phyloP scores from a whole-genome alignment of 75 land plant genomes.

The Selaginella tamariscina region DNA sequence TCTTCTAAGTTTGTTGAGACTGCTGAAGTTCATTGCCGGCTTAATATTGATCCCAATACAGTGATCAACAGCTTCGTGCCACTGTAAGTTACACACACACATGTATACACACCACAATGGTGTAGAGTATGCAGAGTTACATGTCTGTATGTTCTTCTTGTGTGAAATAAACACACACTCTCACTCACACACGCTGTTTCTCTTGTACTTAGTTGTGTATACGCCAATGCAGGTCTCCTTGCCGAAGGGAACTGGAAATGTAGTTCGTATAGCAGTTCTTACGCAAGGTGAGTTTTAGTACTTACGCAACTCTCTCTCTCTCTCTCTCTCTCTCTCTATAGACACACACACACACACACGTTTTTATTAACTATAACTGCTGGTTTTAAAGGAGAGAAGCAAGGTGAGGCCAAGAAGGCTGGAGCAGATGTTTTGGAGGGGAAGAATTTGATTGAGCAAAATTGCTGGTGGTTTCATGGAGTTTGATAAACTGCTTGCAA shows the following conservation, averaged over 20 bases:
- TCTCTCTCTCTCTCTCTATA: no score
- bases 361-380: background rate
- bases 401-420: slow-evolving; percentile 80
- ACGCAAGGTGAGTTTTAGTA: slow-evolving; percentile 54
- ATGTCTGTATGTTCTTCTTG: background rate
- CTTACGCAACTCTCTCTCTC: background rate
- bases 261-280: slow-evolving; percentile 79
- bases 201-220: background rate
- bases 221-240: slow-evolving; percentile 70
- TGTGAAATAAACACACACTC: no score
- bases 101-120: no score
- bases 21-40: slow-evolving; percentile 84
- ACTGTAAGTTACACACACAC: slow-evolving; percentile 41
- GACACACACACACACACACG: background rate
- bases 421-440: slow-evolving; percentile 95
- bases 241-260: slow-evolving; percentile 97
- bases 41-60: slow-evolving; percentile 96
- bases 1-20: slow-evolving; percentile 76
- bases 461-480: slow-evolving; percentile 92
- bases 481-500: slow-evolving; percentile 91
- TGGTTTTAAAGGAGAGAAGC: slow-evolving; percentile 59
- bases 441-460: slow-evolving; percentile 75
- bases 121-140: no score
- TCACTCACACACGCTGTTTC: background rate
- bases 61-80: slow-evolving; percentile 91